Evolutionary conservation across 306 rosid species (phyloP).

Genomic region (Oemleria cerasiformis): DNA sequence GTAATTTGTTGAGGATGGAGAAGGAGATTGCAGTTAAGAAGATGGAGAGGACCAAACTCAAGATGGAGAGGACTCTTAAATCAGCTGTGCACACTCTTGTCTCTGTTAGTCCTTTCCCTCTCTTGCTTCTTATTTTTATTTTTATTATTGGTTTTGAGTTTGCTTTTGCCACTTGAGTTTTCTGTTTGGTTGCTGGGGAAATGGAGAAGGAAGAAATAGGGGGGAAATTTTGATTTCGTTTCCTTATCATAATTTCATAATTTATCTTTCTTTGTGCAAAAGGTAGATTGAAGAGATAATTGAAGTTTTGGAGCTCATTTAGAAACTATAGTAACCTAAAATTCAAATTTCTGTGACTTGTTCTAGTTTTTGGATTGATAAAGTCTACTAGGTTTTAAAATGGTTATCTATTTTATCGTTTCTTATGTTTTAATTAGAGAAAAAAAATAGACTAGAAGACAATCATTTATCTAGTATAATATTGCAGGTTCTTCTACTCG

Average conservation of each 20-base stretch:
- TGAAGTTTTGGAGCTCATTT: neutral
- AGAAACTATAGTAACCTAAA: neutral
- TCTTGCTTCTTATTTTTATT: neutral
- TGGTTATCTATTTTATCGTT: neutral
- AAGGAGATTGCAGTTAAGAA: conserved; percentile 69
- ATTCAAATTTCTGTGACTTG: neutral
- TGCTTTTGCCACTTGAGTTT: neutral
- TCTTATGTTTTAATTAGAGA: neutral
- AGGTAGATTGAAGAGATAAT: neutral
- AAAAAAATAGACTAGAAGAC: neutral
- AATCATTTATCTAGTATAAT: neutral
- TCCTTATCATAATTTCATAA: too few species aligned
- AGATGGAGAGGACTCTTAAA: conserved; percentile 58
- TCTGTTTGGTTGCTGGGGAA: conserved; percentile 11
- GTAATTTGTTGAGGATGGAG: conserved; percentile 90
- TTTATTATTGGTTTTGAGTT: neutral
- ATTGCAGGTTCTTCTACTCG: neutral
- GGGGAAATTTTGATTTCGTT: neutral
- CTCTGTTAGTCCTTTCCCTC: conserved; percentile 49
- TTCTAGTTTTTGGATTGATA: neutral
- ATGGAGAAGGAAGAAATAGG: conserved; percentile 1
- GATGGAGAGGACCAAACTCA: conserved; percentile 47
- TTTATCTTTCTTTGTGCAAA: neutral
- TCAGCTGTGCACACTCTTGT: conserved; percentile 68
- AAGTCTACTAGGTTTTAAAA: neutral